Conservation (phyloP, 2,329 filamentous ascomycete species). For the Exophiala sp. region DNA sequence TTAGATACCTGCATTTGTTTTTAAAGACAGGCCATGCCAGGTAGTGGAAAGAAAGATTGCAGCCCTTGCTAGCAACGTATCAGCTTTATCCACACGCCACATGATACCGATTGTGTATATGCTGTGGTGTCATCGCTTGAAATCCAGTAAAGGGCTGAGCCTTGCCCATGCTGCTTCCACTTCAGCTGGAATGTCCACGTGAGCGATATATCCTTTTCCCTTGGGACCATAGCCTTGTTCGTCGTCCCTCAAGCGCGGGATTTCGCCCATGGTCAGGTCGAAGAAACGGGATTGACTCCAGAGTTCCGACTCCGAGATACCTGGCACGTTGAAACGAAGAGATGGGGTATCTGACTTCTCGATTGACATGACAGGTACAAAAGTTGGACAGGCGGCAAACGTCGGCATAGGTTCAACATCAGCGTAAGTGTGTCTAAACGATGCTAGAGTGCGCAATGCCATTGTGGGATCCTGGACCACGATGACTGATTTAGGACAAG, state of each 20-base stretch:
- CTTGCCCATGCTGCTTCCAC: conserved; percentile 35
- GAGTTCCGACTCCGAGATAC: conserved; percentile 26
- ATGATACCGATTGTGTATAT: neutral
- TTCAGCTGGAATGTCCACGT: conserved; percentile 39
- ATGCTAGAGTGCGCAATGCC: conserved; percentile 39
- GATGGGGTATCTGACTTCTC: neutral
- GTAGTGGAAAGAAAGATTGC: too few species aligned
- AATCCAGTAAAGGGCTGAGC: conserved; percentile 7
- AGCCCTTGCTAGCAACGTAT: too few species aligned
- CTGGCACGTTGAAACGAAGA: conserved; percentile 13
- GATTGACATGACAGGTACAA: conserved; percentile 29
- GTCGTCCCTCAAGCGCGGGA: conserved; percentile 42
- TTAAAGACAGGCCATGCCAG: too few species aligned
- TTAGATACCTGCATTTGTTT: too few species aligned
- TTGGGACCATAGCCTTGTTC: conserved; percentile 41
- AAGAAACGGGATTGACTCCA: conserved; percentile 40
- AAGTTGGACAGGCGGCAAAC: conserved; percentile 33
- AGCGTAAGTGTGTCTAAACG: conserved; percentile 39
- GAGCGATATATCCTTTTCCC: conserved; percentile 41
- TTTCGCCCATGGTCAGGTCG: conserved; percentile 41
- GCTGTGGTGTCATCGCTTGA: conserved; percentile 6
- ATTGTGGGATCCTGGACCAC: conserved; percentile 46
- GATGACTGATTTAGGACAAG: conserved; percentile 30
- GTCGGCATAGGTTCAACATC: conserved; percentile 20
- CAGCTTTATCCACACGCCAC: neutral